These are phyloP conservation scores for Gossypium anomalum DNA, from an alignment of 345 rosid genomes.

Conservation along the genomic window DNA sequence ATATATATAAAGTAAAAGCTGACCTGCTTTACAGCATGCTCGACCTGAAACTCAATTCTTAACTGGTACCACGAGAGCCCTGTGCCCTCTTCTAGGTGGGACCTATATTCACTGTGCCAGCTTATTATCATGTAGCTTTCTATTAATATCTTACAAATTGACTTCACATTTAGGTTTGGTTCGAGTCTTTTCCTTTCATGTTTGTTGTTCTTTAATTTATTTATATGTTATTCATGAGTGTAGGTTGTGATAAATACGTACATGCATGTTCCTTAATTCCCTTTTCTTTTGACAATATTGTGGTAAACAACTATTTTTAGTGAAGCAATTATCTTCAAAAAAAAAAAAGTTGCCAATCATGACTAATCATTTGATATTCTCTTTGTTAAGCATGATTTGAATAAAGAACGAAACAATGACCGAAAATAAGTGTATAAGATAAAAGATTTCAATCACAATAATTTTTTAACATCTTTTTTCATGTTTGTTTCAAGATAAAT, in stretches of 20 bases:
- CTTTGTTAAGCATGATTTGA: conserved; percentile 14
- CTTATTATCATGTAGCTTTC: background rate
- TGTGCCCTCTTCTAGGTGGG: background rate
- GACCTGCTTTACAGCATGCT: no score
- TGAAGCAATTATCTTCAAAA: no score
- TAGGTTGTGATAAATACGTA: background rate
- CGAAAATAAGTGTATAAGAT: background rate
- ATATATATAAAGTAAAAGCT: no score
- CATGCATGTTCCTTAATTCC: background rate
- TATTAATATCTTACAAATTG: background rate
- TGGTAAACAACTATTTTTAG: background rate
- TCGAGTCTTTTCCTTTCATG: background rate
- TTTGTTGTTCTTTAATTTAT: background rate
- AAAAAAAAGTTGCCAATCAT: conserved; percentile 14
- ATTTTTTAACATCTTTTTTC: background rate
- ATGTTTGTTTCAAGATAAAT: background rate
- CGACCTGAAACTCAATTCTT: no score
- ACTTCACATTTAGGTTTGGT: background rate
- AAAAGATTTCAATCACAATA: background rate
- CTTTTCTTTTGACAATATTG: background rate
- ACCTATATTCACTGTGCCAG: background rate
- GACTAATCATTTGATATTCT: conserved; percentile 24
- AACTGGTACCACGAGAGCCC: background rate
- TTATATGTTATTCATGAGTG: background rate
- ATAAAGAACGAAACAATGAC: conserved; percentile 13